These are phyloP conservation scores for Salvia sclarea DNA, from an alignment of 305 asterid species.

Conservation along the genomic window DNA sequence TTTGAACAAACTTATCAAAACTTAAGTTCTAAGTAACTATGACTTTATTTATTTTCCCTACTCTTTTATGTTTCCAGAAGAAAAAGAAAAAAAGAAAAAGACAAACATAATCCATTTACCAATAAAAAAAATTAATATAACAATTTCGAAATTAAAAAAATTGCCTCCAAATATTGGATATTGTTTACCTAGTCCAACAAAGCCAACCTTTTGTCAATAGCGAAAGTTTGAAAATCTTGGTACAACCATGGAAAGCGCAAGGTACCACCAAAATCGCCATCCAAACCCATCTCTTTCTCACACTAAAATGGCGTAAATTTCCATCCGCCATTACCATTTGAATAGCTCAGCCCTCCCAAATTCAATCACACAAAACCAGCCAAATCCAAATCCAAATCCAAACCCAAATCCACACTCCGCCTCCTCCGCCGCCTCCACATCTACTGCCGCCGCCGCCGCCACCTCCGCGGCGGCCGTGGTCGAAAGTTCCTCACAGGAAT, in stretches of 20 bases:
- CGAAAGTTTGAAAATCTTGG: constrained; percentile 4
- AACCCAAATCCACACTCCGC: constrained; percentile 6
- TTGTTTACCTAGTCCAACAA: not conserved
- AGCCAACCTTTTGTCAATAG: not conserved
- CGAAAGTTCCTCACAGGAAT: not conserved
- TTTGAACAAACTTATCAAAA: too few relatives aligned
- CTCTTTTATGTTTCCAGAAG: too few relatives aligned
- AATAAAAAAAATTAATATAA: too few relatives aligned
- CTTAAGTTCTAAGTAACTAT: not conserved
- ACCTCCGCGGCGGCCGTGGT: not conserved
- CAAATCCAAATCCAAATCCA: constrained; percentile 18
- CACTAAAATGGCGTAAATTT: constrained; percentile 20
- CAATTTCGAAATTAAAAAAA: not conserved
- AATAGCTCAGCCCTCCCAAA: constrained; percentile 24
- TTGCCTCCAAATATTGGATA: not conserved
- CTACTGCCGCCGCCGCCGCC: not conserved
- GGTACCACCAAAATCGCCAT: constrained; percentile 26
- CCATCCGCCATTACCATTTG: constrained; percentile 44
- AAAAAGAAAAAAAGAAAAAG: too few relatives aligned
- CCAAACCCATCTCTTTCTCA: constrained; percentile 21
- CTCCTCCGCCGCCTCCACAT: not conserved
- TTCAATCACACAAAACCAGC: constrained; percentile 6
- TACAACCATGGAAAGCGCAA: constrained; percentile 12
- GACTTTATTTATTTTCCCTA: too few relatives aligned
- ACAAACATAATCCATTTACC: too few relatives aligned